phyloP scores from a whole-genome alignment of 768 basidiomycete species.

The Punctularia strigosozonata region DNA sequence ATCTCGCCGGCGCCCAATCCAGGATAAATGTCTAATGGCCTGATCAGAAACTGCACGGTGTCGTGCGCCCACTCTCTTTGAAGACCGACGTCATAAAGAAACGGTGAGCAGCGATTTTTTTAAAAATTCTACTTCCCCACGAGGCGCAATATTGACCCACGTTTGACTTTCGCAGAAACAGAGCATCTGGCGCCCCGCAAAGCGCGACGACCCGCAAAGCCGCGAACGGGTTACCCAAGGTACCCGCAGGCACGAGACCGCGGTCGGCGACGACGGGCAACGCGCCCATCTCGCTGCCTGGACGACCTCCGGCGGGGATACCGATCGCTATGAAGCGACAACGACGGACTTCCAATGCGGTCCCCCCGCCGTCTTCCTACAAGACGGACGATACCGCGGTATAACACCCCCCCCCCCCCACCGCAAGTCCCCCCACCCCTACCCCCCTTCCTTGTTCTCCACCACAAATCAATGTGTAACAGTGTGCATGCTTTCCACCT shows the following conservation, averaged over 20 bases:
- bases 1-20: not conserved
- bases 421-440: too few species aligned
- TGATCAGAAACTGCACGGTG: constrained; percentile 84
- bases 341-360: constrained; percentile 59
- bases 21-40: constrained; percentile 4
- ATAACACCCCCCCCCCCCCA: too few species aligned
- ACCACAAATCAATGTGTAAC: too few species aligned
- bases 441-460: too few species aligned
- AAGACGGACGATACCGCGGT: constrained; percentile 8
- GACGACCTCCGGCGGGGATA: constrained; percentile 14
- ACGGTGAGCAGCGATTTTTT: constrained; percentile 32
- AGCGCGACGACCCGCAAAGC: constrained; percentile 47
- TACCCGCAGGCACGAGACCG: constrained; percentile 66
- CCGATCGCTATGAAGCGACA: constrained; percentile 60
- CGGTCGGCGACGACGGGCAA: constrained; percentile 58
- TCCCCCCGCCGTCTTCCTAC: constrained; percentile 20
- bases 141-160: constrained; percentile 1
- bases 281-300: constrained; percentile 32
- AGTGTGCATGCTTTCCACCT: constrained; percentile 10
- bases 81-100: constrained; percentile 99
- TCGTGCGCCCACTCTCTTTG: constrained; percentile 85
- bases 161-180: constrained; percentile 40
- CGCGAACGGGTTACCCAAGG: constrained; percentile 55
- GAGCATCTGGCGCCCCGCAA: constrained; percentile 66
- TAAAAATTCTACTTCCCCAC: constrained; percentile 3